phyloP scores from a whole-genome alignment of 1,284 basidiomycete species.

The Kalmanozyma brasiliensis region DNA sequence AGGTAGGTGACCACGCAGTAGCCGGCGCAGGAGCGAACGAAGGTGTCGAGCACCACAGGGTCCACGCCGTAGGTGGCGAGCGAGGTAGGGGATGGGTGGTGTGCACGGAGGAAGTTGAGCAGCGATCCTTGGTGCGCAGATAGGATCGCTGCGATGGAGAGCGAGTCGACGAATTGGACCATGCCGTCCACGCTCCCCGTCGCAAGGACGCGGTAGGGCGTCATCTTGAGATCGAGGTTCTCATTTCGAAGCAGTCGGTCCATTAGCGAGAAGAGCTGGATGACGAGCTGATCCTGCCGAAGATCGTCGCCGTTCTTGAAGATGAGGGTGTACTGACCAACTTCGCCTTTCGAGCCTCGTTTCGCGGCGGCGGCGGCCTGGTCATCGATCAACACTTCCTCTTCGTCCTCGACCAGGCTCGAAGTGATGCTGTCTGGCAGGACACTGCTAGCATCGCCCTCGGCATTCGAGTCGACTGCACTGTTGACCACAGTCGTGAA shows the following conservation, averaged over 20 bases:
- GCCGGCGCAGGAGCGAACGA: slow-evolving; percentile 95
- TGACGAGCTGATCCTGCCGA: slow-evolving; percentile 95
- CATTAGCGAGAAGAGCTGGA: slow-evolving; percentile 97
- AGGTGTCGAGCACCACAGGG: slow-evolving; percentile 91
- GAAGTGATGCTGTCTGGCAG: slow-evolving; percentile 41
- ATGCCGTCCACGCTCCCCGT: slow-evolving; percentile 93
- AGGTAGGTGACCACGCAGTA: slow-evolving; percentile 98
- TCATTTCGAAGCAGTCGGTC: slow-evolving; percentile 91
- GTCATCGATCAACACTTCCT: slow-evolving; percentile 17
- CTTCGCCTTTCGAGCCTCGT: slow-evolving; percentile 9
- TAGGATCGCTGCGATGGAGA: slow-evolving; percentile 91
- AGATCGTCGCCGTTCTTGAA: slow-evolving; percentile 99
- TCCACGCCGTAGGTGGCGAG: slow-evolving; percentile 92
- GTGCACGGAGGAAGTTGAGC: slow-evolving; percentile 84
- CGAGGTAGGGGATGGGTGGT: slow-evolving; percentile 89
- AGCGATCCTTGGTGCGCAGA: slow-evolving; percentile 78
- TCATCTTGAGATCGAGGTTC: slow-evolving; percentile 91
- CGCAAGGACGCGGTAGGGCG: slow-evolving; percentile 91
- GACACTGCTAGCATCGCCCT: slow-evolving; percentile 4
- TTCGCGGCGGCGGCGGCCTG: not conserved
- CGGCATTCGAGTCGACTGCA: not conserved
- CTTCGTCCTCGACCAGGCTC: slow-evolving; percentile 26
- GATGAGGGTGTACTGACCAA: slow-evolving; percentile 80
- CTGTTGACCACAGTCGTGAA: slow-evolving; percentile 71
- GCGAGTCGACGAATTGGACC: slow-evolving; percentile 94